Base-by-base conservation (phyloP, 805 yeast genomes). In the Zygotorulaspora sp. region DNA sequence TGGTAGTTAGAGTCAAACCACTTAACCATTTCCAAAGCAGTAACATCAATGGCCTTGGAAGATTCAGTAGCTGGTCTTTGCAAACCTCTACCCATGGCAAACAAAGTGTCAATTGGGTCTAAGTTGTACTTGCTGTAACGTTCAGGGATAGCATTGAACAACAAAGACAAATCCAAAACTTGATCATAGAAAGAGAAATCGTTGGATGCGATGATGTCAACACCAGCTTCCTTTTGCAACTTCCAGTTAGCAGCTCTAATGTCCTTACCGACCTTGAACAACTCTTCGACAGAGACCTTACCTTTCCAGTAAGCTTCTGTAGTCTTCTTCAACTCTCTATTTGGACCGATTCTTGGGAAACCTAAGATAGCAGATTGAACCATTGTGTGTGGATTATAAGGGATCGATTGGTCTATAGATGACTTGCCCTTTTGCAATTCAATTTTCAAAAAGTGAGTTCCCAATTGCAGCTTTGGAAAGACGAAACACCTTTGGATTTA, bases 1-100 rank as follows among this genome's bases (percentile, higher is more conserved):
- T 92, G 98, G 86, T 92, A 92, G 87, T 92, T 92, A 52, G 97
- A 85, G 72, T 92, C 98, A 60, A 92, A 92, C 98, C 98, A 92
- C 78, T 92, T 92, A 58, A 92, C 98, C 98, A 92, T 92, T 79
- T 92, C 95, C 66, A 87, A 78, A 59, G 98, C 98, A 49, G 97
- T 90, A 47, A 92, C 98, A 70, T 92, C 98, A 57, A 92, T 96
- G 55, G 95, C 95, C 57, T 82, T 77, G 47, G 79, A 66, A 52
- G 88, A 63, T 57, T 83, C 95, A 53, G 94, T 83, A 53, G 95
- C 95, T 70, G 83, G 81, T 74, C 92, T 86, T 77, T 92, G 98
- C 68, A 92, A 78, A 81, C 98, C 98, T 80, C 98, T 88, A 72
- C 97, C 98, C 97, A 92, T 92, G 63, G 98, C 98, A 67, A 92